These are phyloP conservation scores for Phoma sp. DNA, from an alignment of 2,329 filamentous ascomycete genomes.

Conservation along the genomic window DNA sequence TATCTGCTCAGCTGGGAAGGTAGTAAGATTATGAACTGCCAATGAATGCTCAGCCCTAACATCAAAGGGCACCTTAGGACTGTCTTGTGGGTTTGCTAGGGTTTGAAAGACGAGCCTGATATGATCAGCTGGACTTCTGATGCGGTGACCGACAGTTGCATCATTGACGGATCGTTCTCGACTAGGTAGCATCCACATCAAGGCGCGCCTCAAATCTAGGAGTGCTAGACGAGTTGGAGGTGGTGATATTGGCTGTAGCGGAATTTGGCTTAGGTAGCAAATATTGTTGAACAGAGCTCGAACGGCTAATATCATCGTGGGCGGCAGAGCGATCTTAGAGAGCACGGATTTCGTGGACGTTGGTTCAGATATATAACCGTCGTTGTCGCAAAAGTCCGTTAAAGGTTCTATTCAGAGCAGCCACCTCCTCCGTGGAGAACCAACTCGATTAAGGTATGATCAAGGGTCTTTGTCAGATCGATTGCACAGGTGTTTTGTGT, in stretches of 20 bases:
- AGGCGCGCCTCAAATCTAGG: neutral
- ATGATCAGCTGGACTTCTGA: neutral
- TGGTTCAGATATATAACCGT: neutral
- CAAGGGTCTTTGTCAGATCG: too few species aligned
- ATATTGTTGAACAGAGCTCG: neutral
- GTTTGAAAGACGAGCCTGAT: slow-evolving; percentile 1
- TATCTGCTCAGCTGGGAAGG: neutral
- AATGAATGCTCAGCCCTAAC: neutral
- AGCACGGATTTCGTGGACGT: neutral
- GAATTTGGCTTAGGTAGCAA: slow-evolving; percentile 1
- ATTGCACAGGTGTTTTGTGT: too few species aligned
- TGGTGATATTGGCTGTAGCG: neutral
- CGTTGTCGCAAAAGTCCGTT: neutral
- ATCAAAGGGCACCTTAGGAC: neutral
- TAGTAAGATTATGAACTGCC: neutral
- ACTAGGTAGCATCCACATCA: neutral
- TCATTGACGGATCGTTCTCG: neutral
- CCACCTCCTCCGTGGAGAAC: neutral
- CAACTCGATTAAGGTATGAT: too few species aligned
- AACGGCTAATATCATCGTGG: neutral
- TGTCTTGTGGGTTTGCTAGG: neutral
- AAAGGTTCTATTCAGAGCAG: neutral
- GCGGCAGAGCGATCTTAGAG: neutral
- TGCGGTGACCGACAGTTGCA: neutral
- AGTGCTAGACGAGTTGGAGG: neutral